Evolutionary conservation across 805 yeast species (phyloP).

Genomic region (Wickerhamiella azymoides): DNA sequence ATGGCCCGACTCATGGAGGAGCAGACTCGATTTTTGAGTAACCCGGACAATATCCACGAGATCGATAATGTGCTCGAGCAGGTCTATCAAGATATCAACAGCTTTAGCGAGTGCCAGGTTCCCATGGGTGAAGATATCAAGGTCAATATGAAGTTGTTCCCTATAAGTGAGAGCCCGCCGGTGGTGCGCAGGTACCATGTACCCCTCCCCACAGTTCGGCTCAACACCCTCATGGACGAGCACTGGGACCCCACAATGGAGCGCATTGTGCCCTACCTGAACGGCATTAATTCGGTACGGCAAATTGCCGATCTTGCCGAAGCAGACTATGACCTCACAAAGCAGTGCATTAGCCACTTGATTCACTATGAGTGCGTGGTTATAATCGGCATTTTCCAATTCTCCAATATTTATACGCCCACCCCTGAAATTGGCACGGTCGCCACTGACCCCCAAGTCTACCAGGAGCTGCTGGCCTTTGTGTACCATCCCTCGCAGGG

Average conservation of each 20-base stretch:
- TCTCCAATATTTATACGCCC: constrained; percentile 76
- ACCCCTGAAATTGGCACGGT: constrained; percentile 64
- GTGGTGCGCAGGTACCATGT: constrained; percentile 70
- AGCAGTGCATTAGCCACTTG: constrained; percentile 80
- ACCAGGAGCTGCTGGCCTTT: constrained; percentile 74
- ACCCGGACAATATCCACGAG: constrained; percentile 32
- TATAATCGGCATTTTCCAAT: constrained; percentile 78
- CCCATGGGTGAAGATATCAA: constrained; percentile 84
- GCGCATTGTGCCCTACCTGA: constrained; percentile 68
- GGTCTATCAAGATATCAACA: constrained; percentile 85
- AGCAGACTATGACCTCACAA: constrained; percentile 64
- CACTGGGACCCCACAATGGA: constrained; percentile 97
- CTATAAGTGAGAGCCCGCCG: constrained; percentile 71
- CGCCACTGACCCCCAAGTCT: constrained; percentile 48
- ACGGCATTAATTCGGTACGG: constrained; percentile 75
- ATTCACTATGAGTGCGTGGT: constrained; percentile 80
- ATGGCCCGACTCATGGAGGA: constrained; percentile 87
- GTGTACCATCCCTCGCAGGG: constrained; percentile 34
- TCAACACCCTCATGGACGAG: constrained; percentile 62
- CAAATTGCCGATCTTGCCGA: constrained; percentile 66
- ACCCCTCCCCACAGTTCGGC: constrained; percentile 75
- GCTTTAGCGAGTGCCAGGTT: constrained; percentile 89
- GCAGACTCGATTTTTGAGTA: constrained; percentile 64
- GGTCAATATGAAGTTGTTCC: constrained; percentile 87
- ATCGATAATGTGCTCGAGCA: constrained; percentile 75